Conservation (phyloP, 352 stramenopile species). For the Phytophthora tentaculata region DNA sequence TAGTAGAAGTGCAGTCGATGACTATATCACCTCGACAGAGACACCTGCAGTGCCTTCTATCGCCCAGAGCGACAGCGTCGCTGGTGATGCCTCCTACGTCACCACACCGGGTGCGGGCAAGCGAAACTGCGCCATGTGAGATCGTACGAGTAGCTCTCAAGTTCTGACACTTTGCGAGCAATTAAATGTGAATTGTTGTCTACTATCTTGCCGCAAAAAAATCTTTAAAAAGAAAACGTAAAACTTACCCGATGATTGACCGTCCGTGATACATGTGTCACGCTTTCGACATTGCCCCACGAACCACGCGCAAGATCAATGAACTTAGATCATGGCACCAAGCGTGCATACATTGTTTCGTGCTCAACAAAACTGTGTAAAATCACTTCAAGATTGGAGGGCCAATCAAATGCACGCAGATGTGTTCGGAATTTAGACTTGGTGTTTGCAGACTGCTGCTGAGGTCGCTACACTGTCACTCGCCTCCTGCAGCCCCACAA, state of each 20-base stretch:
- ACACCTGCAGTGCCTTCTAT: conserved; percentile 3
- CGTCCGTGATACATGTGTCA: too few relatives aligned
- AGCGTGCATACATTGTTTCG: too few relatives aligned
- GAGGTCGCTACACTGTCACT: not conserved
- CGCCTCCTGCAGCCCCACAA: not conserved
- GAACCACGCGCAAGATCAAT: too few relatives aligned
- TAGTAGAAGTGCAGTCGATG: conserved; percentile 3
- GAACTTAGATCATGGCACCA: too few relatives aligned
- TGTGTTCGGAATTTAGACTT: conserved; percentile 22
- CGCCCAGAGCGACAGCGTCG: conserved; percentile 12
- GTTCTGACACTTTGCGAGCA: conserved; percentile 20
- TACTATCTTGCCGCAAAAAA: too few relatives aligned
- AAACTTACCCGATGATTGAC: too few relatives aligned
- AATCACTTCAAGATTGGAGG: conserved; percentile 6
- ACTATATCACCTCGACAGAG: not conserved
- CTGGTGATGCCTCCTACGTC: conserved; percentile 15
- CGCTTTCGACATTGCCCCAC: too few relatives aligned
- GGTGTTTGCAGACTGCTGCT: conserved; percentile 6
- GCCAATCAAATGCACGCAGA: conserved; percentile 19
- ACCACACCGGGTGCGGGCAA: conserved; percentile 11
- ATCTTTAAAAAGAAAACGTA: too few relatives aligned
- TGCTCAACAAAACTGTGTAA: conserved; percentile 1
- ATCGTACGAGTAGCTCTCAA: conserved; percentile 19
- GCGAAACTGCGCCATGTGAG: conserved; percentile 30
- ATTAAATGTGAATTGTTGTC: conserved; percentile 17